Base-by-base conservation (phyloP, 331 rosid species). In the Spiraea crenata region DNA sequence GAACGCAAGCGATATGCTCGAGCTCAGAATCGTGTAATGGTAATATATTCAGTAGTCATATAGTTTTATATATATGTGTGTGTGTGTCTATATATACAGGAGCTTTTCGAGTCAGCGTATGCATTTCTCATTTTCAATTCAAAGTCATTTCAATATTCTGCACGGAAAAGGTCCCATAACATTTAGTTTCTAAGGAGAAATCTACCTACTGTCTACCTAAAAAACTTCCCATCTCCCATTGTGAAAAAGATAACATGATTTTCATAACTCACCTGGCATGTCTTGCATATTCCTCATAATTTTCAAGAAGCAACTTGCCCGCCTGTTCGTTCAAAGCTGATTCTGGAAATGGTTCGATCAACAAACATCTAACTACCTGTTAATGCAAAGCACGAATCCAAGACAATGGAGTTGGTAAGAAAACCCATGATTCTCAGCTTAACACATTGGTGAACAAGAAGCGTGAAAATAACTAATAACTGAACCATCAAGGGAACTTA, bases 271-370 rank as follows among this genome's bases (percentile, higher is more conserved):
- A 91, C 99, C 96, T 87, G 79, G 99, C 99, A 84, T 63, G 99
- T 88, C 92, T 89, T 54, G 97, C 99, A 85, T 95, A 95, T 84
- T 87, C 96, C 67, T 95, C 97, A 63, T 95, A 95, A 79, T 95
- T 77, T 63, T 95, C 99, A 65, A 91, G 96, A 61, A 95, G 82
- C 90, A 95, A 70, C 80, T 95, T 95, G 66, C 96, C 96, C 67
- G 99, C 99, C 81, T 86, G 92, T 74, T 95, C 99, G 81, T 95
- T 95, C 83, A 95, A 82, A 16, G 99, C 96, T 62, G 99, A 95
- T 81, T 91, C 97, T 50, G 99, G 97, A 83, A 91, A 91, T 38
- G 99, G 99, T 77, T 95, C 99, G 12, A 95, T 95, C 88, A 95
- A 87, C 52, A 95, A 75, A 83, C 99, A 95, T 81, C 99, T 89